Conservation (phyloP, 1,139 yeast genomes). For the Pichia sp. region DNA sequence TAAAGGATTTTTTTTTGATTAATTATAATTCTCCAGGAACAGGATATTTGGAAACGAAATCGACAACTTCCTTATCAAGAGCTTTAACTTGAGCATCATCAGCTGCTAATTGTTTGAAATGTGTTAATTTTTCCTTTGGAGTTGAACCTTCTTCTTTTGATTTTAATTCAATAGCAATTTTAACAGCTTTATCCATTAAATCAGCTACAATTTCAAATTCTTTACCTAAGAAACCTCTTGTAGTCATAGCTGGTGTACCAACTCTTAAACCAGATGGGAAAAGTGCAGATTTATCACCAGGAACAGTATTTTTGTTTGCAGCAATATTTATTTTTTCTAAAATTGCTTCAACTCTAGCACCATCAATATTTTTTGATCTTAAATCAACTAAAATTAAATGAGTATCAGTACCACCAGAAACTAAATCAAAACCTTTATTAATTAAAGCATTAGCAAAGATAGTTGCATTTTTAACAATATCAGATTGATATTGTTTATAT, state of each 20-base stretch:
- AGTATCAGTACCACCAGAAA: slow-evolving; percentile 91
- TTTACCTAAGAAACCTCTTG: slow-evolving; percentile 78
- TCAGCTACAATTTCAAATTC: slow-evolving; percentile 77
- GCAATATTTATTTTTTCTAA: slow-evolving; percentile 89
- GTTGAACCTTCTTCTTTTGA: slow-evolving; percentile 52
- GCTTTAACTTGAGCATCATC: slow-evolving; percentile 50
- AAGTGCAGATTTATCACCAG: slow-evolving; percentile 92
- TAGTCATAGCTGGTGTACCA: slow-evolving; percentile 98
- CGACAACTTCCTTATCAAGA: slow-evolving; percentile 56
- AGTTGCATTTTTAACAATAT: slow-evolving; percentile 75
- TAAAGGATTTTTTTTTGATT: too few relatives aligned
- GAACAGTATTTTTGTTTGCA: slow-evolving; percentile 91
- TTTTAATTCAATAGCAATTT: slow-evolving; percentile 55
- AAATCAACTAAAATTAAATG: slow-evolving; percentile 85
- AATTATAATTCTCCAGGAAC: slow-evolving; percentile 69
- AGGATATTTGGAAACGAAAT: slow-evolving; percentile 65
- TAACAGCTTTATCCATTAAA: slow-evolving; percentile 74
- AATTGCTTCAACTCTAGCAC: slow-evolving; percentile 91
- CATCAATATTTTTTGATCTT: slow-evolving; percentile 82
- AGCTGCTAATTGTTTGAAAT: slow-evolving; percentile 60
- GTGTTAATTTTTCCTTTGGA: slow-evolving; percentile 57
- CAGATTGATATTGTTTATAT: slow-evolving; percentile 76
- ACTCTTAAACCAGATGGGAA: slow-evolving; percentile 95
- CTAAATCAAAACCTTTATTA: slow-evolving; percentile 66
- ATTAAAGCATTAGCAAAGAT: slow-evolving; percentile 66